Conservation (phyloP, 768 basidiomycete genomes). For the Boletus reticuloceps region DNA sequence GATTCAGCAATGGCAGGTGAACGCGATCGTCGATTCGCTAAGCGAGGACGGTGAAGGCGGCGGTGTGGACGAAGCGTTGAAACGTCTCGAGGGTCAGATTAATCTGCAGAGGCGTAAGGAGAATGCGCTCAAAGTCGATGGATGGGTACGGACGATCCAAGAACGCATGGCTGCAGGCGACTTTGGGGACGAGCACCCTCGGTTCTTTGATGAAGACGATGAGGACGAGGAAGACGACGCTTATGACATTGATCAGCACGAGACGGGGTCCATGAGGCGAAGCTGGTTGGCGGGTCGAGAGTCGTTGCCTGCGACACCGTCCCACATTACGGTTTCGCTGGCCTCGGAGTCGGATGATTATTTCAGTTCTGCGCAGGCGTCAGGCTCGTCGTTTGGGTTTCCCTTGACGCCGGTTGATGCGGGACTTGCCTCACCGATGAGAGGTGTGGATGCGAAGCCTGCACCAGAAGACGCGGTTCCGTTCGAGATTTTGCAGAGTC, state of each 20-base stretch:
- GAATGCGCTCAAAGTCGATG: slow-evolving; percentile 74
- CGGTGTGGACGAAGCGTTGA: slow-evolving; percentile 79
- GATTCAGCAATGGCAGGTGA: slow-evolving; percentile 82
- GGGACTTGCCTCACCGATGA: slow-evolving; percentile 28
- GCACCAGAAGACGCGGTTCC: slow-evolving; percentile 62
- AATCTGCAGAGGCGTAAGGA: slow-evolving; percentile 68
- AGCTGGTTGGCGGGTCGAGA: slow-evolving; percentile 2
- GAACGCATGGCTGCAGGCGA: slow-evolving; percentile 63
- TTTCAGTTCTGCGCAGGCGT: slow-evolving; percentile 15
- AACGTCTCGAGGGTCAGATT: slow-evolving; percentile 82
- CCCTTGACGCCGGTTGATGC: slow-evolving; percentile 16
- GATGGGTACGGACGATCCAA: slow-evolving; percentile 74
- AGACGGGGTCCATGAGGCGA: slow-evolving; percentile 25
- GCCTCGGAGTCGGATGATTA: slow-evolving; percentile 23
- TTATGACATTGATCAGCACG: slow-evolving; percentile 31
- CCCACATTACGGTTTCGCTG: slow-evolving; percentile 19
- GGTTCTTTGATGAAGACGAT: slow-evolving; percentile 50
- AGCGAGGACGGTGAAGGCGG: slow-evolving; percentile 74
- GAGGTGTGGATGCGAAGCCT: slow-evolving; percentile 44
- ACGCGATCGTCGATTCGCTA: slow-evolving; percentile 70
- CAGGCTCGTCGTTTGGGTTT: slow-evolving; percentile 14
- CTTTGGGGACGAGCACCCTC: slow-evolving; percentile 59
- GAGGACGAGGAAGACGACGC: slow-evolving; percentile 36
- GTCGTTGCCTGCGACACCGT: slow-evolving; percentile 18
- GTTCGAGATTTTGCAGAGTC: slow-evolving; percentile 60